phyloP scores from a whole-genome alignment of 495 filamentous ascomycete species.

The Margaritispora aquatica region DNA sequence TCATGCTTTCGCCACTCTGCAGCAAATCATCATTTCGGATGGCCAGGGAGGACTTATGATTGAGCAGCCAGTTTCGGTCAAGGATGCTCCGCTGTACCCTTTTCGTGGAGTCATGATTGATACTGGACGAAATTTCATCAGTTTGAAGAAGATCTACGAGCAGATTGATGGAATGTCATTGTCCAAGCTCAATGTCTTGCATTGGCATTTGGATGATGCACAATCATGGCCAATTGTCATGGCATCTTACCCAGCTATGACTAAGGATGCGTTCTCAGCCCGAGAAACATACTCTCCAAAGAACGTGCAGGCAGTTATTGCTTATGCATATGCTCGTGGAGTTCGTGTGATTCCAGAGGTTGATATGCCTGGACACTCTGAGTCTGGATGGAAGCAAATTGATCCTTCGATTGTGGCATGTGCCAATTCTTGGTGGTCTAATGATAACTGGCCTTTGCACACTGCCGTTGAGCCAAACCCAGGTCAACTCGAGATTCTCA shows the following conservation, averaged over 20 bases:
- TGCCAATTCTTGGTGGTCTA: constrained; percentile 49
- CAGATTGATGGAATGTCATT: constrained; percentile 46
- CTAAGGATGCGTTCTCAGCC: constrained; percentile 45
- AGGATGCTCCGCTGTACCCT: constrained; percentile 42
- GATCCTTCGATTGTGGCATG: constrained; percentile 46
- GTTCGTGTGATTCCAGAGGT: constrained; percentile 46
- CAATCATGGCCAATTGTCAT: constrained; percentile 49
- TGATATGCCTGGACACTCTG: constrained; percentile 47
- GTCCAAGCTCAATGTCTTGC: constrained; percentile 46
- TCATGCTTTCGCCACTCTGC: constrained; percentile 53
- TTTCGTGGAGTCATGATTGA: constrained; percentile 47
- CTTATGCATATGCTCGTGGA: constrained; percentile 40
- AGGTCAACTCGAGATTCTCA: constrained; percentile 50
- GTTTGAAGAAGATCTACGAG: constrained; percentile 40
- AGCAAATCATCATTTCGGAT: constrained; percentile 45
- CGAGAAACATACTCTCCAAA: constrained; percentile 35
- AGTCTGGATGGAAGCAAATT: constrained; percentile 48
- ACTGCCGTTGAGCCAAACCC: constrained; percentile 52
- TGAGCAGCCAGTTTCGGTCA: constrained; percentile 42
- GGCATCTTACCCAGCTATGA: constrained; percentile 44
- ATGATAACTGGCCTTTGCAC: constrained; percentile 43
- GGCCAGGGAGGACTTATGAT: constrained; percentile 36
- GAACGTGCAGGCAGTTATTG: constrained; percentile 37
- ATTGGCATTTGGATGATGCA: constrained; percentile 46
- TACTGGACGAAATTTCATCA: constrained; percentile 44